Conservation (phyloP, 1,284 basidiomycete genomes). For the Bjerkandera adusta region DNA sequence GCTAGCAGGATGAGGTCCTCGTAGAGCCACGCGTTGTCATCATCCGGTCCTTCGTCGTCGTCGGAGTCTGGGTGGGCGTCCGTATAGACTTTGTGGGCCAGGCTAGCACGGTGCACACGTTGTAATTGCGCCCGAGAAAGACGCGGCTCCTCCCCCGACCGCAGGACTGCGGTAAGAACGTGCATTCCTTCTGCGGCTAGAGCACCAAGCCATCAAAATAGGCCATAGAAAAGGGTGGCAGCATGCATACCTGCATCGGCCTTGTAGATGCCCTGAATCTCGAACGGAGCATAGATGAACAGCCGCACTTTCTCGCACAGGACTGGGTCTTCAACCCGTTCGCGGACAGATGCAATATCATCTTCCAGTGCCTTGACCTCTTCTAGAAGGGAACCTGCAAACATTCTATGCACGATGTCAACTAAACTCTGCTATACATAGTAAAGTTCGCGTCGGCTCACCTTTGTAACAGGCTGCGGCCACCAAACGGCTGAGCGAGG, state of each 20-base stretch:
- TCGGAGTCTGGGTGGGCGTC: conserved; percentile 78
- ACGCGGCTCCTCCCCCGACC: conserved; percentile 75
- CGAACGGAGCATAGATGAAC: conserved; percentile 85
- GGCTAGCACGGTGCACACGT: conserved; percentile 75
- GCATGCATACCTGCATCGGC: conserved; percentile 76
- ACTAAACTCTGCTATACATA: not conserved
- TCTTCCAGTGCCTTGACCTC: conserved; percentile 84
- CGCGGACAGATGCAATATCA: conserved; percentile 83
- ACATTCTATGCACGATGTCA: conserved; percentile 65
- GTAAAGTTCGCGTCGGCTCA: conserved; percentile 27
- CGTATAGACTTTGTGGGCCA: conserved; percentile 62
- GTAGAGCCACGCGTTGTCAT: conserved; percentile 94
- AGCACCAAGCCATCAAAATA: not conserved
- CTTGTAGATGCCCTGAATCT: conserved; percentile 84
- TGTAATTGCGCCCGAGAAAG: conserved; percentile 77
- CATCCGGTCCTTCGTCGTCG: conserved; percentile 87
- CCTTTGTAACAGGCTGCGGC: conserved; percentile 88
- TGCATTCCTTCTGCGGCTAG: conserved; percentile 73
- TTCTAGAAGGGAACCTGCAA: conserved; percentile 87
- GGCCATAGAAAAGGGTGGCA: not conserved
- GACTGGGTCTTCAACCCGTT: conserved; percentile 86
- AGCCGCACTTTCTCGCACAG: conserved; percentile 87
- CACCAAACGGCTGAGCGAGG: conserved; percentile 96
- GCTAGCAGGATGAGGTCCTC: conserved; percentile 85
- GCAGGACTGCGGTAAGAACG: conserved; percentile 80